Evolutionary conservation across 2,329 filamentous ascomycete genomes (phyloP), one percentile per base, ranked within the genome.

Genomic region (Aspergillus persii): DNA sequence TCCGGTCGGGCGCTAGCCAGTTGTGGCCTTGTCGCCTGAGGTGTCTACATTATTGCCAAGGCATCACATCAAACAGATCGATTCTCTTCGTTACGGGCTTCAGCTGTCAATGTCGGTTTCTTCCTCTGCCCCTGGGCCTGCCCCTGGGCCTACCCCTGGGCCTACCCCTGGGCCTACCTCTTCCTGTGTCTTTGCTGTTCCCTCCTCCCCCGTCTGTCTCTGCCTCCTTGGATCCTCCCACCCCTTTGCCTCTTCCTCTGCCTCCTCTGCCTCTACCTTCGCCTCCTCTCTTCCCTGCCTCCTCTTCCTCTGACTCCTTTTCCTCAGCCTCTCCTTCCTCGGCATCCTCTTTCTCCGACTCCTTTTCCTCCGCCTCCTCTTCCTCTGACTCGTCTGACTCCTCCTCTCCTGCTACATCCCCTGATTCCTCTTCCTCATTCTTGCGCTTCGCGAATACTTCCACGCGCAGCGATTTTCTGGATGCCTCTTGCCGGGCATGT

Each of bases 1-100:
- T 50, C 49, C 48, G 57, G 27, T 53, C 54, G 65, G 69, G 63
- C 71, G 72, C 72, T 71, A 69, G 72, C 72, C 74, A 63, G 9
- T 1, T 15, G 1, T 12, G 33, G 3, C 9, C 3, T 4, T 41
- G 12, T 50, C 47, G 54, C 54, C 54, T 56, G 15, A 56, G 54
- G 54, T 41, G 15, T 41, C 36, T 3, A 41, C 11, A 15, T n/a
- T 12, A 41, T 6, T 41, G 15, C 12, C 7, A 12, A 41, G 36
- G 36, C 36, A 41, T 12, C 18, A 23, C 18, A 23, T 23, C 18
- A 23, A 23, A 23, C 18, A 23, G 18, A 23, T 23, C 18, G 18
- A 23, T 23, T 23, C 18, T 23, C 18, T 23, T 23, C 18, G 18
- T 23, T 23, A 23, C 18, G 18, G 18, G 18, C 18, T 23, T 23